phyloP scores from a whole-genome alignment of 306 rosid genomes.

The Gillenia trifoliata region DNA sequence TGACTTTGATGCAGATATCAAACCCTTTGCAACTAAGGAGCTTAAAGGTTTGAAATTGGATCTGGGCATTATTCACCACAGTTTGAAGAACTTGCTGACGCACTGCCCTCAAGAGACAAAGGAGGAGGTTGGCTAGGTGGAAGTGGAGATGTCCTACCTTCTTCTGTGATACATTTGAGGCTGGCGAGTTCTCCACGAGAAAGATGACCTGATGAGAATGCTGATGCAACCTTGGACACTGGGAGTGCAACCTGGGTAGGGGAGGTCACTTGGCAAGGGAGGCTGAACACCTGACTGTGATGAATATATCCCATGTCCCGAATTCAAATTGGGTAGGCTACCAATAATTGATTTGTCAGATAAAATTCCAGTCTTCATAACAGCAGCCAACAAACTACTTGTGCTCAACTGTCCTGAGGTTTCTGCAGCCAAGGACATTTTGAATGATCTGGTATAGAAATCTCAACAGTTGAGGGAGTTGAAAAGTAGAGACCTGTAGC shows the following conservation, averaged over 20 bases:
- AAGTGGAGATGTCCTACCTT: constrained; percentile 44
- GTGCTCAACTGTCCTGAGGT: constrained; percentile 50
- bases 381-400: constrained; percentile 65
- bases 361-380: constrained; percentile 67
- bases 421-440: constrained; percentile 33
- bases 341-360: constrained; percentile 39
- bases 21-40: constrained; percentile 84
- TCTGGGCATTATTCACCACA: constrained; percentile 33
- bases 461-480: constrained; percentile 17
- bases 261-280: constrained; percentile 31
- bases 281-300: constrained; percentile 40
- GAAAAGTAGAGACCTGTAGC: constrained; percentile 24
- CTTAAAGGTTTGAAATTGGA: constrained; percentile 80
- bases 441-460: constrained; percentile 23
- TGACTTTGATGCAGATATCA: constrained; percentile 62
- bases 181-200: constrained; percentile 37
- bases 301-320: constrained; percentile 35
- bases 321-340: constrained; percentile 33
- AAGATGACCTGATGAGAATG: constrained; percentile 46
- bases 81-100: constrained; percentile 43
- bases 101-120: constrained; percentile 34
- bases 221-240: constrained; percentile 27
- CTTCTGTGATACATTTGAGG: constrained; percentile 30
- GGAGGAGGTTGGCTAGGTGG: constrained; percentile 35
- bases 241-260: constrained; percentile 34